Evolutionary conservation across 495 filamentous ascomycete genomes (phyloP), one percentile per base, ranked within the genome.

Genomic region (Xylaria telfairii): DNA sequence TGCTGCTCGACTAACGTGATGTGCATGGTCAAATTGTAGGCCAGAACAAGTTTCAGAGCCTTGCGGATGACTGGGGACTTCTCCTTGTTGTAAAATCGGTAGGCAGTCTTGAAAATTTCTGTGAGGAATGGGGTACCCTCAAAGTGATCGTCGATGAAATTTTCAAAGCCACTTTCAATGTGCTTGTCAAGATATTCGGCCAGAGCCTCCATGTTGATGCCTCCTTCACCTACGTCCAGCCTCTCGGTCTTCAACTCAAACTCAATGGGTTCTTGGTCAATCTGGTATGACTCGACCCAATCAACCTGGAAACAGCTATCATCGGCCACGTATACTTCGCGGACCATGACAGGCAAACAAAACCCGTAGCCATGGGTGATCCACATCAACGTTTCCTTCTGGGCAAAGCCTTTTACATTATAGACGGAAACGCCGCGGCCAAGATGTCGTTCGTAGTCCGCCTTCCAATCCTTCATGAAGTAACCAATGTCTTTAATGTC

Each of bases 381-480:
- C 84, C 90, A 93, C 74, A 95, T 87, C 39, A 90, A 83, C 47
- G 88, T 89, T 81, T 97, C 94, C 66, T 91, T 87, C 57, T 90
- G 88, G 28, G 92, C 91, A 76, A 95, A 96, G 65, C 94, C 94
- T 79, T 95, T 97, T 83, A 97, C 95, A 76, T 97, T 97, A 76
- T 90, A 93, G 44, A 96, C 90, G 3, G 93, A 94, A 79, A 97
- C 92, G 44, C 92, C 93, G 71, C 93, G 89, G 74, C 86, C 90
- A 67, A 95, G 88, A 78, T 97, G 94, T 64, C 94, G 91, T 81
- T 97, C 94, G 77, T 93, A 96, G 75, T 97, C 94, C 19, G 93
- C 94, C 82, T 92, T 95, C 94, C 93, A 97, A 80, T 97, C 94
- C 86, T 97, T 97, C 93, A 97, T 95, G 85, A 97, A 97, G 76